Percentiles rank a stretch among this genome's conserved stretches.
phyloP scores from a whole-genome alignment of 1,284 basidiomycete species.

The Apiotrichum sp. region DNA sequence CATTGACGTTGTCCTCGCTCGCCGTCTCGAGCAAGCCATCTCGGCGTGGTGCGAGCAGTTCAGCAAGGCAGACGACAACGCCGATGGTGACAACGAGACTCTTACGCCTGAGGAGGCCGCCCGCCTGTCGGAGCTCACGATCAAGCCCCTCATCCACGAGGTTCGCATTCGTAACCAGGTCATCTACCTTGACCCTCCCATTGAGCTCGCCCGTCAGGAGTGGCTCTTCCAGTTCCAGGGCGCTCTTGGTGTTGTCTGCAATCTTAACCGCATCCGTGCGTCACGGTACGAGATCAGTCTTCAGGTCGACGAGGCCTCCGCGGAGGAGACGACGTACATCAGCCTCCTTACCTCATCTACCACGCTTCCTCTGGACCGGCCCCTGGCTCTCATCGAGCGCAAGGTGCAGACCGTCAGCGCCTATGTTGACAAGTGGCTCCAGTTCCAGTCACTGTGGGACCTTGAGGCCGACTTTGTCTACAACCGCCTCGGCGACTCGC shows the following conservation, averaged over 20 bases:
- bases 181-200: slow-evolving; percentile 95
- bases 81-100: slow-evolving; percentile 64
- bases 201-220: slow-evolving; percentile 83
- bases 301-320: slow-evolving; percentile 63
- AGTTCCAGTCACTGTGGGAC: slow-evolving; percentile 99
- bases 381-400: slow-evolving; percentile 78
- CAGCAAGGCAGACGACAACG: slow-evolving; percentile 60
- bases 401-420: slow-evolving; percentile 69
- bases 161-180: slow-evolving; percentile 97
- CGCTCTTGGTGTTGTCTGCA: slow-evolving; percentile 83
- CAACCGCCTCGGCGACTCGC: slow-evolving; percentile 81
- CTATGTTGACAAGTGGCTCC: slow-evolving; percentile 95
- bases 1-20: slow-evolving; percentile 76
- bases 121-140: slow-evolving; percentile 17
- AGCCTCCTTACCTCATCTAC: slow-evolving; percentile 71
- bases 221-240: slow-evolving; percentile 91
- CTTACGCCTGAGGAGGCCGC: slow-evolving; percentile 2
- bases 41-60: slow-evolving; percentile 85
- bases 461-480: slow-evolving; percentile 95
- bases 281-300: slow-evolving; percentile 93
- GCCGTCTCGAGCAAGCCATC: slow-evolving; percentile 70
- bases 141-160: slow-evolving; percentile 84
- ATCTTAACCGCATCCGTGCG: slow-evolving; percentile 79
- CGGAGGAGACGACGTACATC: slow-evolving; percentile 69
- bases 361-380: slow-evolving; percentile 68